A percentile compares a stretch with the other conserved stretches of the same genome.
These are phyloP conservation scores for Fibroporia radiculosa DNA, from an alignment of 768 basidiomycete genomes.

Conservation along the genomic window DNA sequence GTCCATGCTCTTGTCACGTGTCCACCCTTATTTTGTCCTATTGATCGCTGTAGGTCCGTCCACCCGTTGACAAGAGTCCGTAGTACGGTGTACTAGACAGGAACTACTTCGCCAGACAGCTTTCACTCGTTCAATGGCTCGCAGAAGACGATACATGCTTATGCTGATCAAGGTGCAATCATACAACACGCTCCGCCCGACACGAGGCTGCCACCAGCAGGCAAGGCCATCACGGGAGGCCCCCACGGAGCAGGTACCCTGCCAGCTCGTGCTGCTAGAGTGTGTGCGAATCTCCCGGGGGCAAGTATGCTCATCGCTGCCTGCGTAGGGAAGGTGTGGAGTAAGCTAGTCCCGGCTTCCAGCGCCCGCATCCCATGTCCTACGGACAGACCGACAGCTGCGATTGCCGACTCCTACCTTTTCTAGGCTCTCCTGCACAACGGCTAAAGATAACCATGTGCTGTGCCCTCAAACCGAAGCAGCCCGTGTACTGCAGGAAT, in stretches of 20 bases:
- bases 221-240: not conserved
- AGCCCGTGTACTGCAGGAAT: not conserved
- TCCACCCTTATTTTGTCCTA: conserved; percentile 1
- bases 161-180: not conserved
- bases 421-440: not conserved
- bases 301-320: not conserved
- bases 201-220: not conserved
- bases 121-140: not conserved
- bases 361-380: not conserved
- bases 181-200: not conserved
- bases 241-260: not conserved
- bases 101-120: not conserved
- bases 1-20: conserved; percentile 1
- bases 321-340: not conserved
- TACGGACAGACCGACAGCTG: not conserved
- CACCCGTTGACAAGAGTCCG: not conserved
- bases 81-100: no score
- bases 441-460: not conserved
- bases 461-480: not conserved
- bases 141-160: not conserved
- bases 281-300: no score
- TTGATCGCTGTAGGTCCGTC: conserved; percentile 14
- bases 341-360: not conserved
- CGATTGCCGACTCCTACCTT: not conserved
- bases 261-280: not conserved